phyloP scores from a whole-genome alignment of 768 basidiomycete genomes.

The Russula olivacea region DNA sequence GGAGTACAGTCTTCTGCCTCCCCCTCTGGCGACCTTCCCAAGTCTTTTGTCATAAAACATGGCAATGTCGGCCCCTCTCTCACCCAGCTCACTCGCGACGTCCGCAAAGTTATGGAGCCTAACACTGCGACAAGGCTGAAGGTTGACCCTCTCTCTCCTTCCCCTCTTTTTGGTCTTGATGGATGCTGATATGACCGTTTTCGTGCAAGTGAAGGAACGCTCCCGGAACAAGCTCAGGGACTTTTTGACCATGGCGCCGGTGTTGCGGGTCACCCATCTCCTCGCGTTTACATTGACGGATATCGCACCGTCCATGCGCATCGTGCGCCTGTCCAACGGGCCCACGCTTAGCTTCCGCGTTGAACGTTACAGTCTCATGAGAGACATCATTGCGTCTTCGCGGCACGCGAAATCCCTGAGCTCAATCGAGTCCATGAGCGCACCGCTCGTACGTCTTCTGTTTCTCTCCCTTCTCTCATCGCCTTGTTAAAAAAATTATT shows the following conservation, averaged over 20 bases:
- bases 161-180: neutral
- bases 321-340: conserved; percentile 81
- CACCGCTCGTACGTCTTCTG: conserved; percentile 72
- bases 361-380: conserved; percentile 88
- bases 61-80: conserved; percentile 87
- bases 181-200: conserved; percentile 5
- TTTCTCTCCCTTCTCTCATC: too few relatives aligned
- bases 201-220: conserved; percentile 61
- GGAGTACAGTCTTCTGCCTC: conserved; percentile 35
- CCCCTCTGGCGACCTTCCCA: conserved; percentile 48
- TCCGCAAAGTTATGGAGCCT: conserved; percentile 96
- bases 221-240: conserved; percentile 88
- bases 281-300: conserved; percentile 88
- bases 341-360: conserved; percentile 92
- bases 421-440: conserved; percentile 77
- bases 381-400: conserved; percentile 66
- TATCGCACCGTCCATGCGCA: conserved; percentile 77
- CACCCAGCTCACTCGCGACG: conserved; percentile 83
- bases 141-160: conserved; percentile 40
- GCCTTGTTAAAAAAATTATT: neutral
- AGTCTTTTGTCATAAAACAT: conserved; percentile 95
- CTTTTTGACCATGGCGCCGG: conserved; percentile 86
- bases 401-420: conserved; percentile 69
- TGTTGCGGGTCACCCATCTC: conserved; percentile 86
- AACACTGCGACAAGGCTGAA: conserved; percentile 91